A percentile compares a stretch with the other conserved stretches of the same genome.
These are phyloP conservation scores for Prunella vulgaris DNA, from an alignment of 257 asterid species.

Conservation along the genomic window DNA sequence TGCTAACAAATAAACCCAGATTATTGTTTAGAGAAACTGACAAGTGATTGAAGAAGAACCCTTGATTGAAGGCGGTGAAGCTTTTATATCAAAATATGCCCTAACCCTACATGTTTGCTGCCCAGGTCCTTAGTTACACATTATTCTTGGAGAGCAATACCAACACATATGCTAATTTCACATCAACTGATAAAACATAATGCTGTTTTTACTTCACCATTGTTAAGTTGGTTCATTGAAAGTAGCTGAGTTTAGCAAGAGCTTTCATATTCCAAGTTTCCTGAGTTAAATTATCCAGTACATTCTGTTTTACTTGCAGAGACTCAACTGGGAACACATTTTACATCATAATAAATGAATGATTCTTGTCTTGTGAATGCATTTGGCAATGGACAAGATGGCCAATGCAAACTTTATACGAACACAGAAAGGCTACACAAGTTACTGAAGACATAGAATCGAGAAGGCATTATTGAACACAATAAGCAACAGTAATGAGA, in stretches of 20 bases:
- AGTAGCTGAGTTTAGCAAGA: neutral
- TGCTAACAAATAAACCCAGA: neutral
- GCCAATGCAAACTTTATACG: neutral
- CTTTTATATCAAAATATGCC: neutral
- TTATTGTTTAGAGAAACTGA: neutral
- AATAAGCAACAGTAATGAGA: neutral
- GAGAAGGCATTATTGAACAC: neutral
- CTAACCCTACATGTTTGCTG: neutral
- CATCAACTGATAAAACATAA: neutral
- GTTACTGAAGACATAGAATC: too few species aligned
- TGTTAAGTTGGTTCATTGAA: neutral
- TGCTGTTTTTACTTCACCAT: neutral
- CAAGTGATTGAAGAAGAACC: neutral
- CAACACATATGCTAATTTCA: neutral
- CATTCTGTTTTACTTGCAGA: neutral
- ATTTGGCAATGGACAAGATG: neutral
- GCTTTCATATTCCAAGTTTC: neutral
- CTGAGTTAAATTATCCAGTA: neutral
- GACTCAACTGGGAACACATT: neutral
- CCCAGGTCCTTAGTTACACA: neutral
- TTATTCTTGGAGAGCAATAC: slow-evolving; percentile 1
- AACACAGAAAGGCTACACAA: too few species aligned
- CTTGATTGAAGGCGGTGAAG: neutral
- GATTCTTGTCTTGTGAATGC: neutral
- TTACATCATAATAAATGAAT: neutral